Percentiles rank a stretch among this genome's conserved stretches.
Evolutionary conservation across 176 grass and related monocot genomes (phyloP).

Genomic region (Areca catechu): DNA sequence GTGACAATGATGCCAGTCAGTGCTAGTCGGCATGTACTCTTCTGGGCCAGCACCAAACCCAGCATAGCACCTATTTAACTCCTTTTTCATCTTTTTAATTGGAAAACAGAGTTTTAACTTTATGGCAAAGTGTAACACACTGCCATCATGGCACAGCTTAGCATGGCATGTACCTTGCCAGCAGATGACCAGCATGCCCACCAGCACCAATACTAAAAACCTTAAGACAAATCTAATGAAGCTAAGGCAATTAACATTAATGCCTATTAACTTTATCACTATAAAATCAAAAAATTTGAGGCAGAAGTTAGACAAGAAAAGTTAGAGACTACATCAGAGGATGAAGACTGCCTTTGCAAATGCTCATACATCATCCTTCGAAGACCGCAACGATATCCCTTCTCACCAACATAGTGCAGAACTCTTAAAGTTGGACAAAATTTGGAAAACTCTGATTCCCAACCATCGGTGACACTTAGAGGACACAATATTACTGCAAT

Average conservation of each 20-base stretch:
- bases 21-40: too few relatives aligned
- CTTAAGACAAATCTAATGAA: too few relatives aligned
- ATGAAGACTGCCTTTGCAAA: constrained; percentile 22
- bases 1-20: too few relatives aligned
- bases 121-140: too few relatives aligned
- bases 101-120: too few relatives aligned
- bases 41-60: too few relatives aligned
- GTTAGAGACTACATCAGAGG: constrained; percentile 8
- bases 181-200: too few relatives aligned
- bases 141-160: too few relatives aligned
- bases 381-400: constrained; percentile 42
- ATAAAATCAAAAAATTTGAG: neutral
- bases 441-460: constrained; percentile 73
- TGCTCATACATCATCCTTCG: constrained; percentile 43
- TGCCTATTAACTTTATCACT: neutral
- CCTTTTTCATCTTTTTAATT: too few relatives aligned
- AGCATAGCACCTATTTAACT: too few relatives aligned
- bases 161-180: too few relatives aligned
- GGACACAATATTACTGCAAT: constrained; percentile 85
- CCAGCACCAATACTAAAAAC: too few relatives aligned
- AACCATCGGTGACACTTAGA: constrained; percentile 67
- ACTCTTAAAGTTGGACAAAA: constrained; percentile 62
- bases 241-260: neutral
- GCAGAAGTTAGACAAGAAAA: neutral
- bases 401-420: constrained; percentile 60